phyloP scores from a whole-genome alignment of 2,329 filamentous ascomycete genomes.

The Amauroascus verrucosus region DNA sequence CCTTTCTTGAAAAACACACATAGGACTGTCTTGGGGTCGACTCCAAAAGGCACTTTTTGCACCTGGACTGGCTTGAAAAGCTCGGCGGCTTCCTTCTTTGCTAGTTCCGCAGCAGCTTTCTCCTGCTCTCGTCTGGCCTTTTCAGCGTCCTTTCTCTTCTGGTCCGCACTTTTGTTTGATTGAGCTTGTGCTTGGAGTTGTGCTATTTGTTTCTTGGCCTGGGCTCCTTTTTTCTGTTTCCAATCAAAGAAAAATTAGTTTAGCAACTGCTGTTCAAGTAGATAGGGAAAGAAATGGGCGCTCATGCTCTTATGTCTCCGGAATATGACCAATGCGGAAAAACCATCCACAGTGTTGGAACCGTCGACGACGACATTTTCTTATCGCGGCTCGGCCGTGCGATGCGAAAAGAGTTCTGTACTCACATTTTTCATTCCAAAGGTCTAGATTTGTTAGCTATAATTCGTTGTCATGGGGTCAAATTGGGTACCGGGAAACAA shows the following conservation, averaged over 20 bases:
- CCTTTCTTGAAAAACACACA: conserved; percentile 98
- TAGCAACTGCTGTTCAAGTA: conserved; percentile 1
- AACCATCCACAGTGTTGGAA: background rate
- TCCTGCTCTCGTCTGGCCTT: conserved; percentile 64
- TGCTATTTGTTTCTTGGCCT: conserved; percentile 81
- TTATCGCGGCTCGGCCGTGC: conserved; percentile 5
- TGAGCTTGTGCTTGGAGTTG: conserved; percentile 66
- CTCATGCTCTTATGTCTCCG: conserved; percentile 10
- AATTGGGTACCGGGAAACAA: background rate
- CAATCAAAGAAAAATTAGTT: conserved; percentile 3
- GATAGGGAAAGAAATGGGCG: conserved; percentile 10
- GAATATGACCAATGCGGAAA: background rate
- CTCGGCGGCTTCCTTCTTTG: conserved; percentile 66
- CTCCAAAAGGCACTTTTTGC: conserved; percentile 96
- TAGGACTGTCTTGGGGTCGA: conserved; percentile 93
- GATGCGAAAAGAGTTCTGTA: conserved; percentile 22
- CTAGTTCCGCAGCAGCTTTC: conserved; percentile 80
- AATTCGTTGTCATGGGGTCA: background rate
- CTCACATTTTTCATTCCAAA: conserved; percentile 93
- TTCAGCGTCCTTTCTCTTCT: conserved; percentile 66
- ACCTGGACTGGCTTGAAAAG: conserved; percentile 86
- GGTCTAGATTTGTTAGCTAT: conserved; percentile 42
- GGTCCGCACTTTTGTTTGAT: conserved; percentile 67
- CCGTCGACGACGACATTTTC: conserved; percentile 5
- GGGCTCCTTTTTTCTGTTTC: conserved; percentile 71